A percentile compares a stretch with the other conserved stretches of the same genome.
These are phyloP conservation scores for Heimioporus sp. DNA, from an alignment of 768 basidiomycete genomes.

Conservation along the genomic window DNA sequence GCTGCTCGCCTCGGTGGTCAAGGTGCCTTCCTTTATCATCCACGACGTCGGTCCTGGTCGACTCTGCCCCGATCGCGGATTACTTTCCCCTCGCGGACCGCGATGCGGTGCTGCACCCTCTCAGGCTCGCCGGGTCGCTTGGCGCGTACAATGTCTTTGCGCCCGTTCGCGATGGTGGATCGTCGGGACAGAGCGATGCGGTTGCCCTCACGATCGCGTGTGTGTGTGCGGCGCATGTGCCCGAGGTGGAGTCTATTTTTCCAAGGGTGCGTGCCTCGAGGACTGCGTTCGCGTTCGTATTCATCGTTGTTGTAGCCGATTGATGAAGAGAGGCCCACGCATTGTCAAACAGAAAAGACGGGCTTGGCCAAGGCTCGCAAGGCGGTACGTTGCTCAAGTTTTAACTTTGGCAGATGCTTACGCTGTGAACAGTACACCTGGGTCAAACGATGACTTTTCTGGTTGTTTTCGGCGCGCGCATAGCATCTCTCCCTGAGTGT, in stretches of 20 bases:
- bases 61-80: conserved; percentile 73
- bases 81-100: conserved; percentile 82
- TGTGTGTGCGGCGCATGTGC: conserved; percentile 69
- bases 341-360: conserved; percentile 99
- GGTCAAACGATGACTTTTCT: conserved; percentile 83
- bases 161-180: conserved; percentile 81
- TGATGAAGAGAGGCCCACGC: conserved; percentile 88
- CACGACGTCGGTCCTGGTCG: conserved; percentile 74
- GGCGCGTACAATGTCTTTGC: conserved; percentile 82
- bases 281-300: neutral
- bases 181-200: conserved; percentile 91
- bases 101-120: conserved; percentile 77
- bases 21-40: conserved; percentile 39
- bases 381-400: conserved; percentile 54
- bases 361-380: conserved; percentile 90
- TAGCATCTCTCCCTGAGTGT: too few relatives aligned
- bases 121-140: conserved; percentile 79
- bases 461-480: neutral
- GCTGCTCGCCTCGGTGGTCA: conserved; percentile 17
- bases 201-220: conserved; percentile 75
- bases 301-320: conserved; percentile 54
- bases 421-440: conserved; percentile 66
- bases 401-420: conserved; percentile 3
- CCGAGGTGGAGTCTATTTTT: conserved; percentile 62
- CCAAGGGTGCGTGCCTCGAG: conserved; percentile 54